Percentiles rank a stretch among this genome's conserved stretches.
Conservation (phyloP, 1,284 basidiomycete genomes). For the Termitomyces sp. region DNA sequence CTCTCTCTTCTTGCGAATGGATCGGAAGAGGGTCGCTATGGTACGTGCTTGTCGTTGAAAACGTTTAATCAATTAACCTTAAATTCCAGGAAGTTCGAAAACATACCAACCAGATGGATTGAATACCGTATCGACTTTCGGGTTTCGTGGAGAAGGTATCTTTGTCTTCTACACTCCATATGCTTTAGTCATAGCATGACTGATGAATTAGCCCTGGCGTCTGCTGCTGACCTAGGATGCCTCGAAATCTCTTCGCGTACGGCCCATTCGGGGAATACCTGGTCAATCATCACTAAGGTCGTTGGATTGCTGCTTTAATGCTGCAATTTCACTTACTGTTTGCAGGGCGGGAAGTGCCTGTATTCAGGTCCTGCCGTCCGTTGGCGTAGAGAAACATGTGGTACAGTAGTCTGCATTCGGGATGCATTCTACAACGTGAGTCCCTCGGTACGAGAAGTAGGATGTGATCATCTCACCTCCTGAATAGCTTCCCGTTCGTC, state of each 20-base stretch:
- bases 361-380: constrained; percentile 69
- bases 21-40: constrained; percentile 54
- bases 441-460: background rate
- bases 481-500: constrained; percentile 72
- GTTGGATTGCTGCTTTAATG: constrained; percentile 10
- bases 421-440: constrained; percentile 79
- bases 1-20: constrained; percentile 51
- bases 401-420: constrained; percentile 76
- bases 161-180: background rate
- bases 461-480: background rate
- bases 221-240: constrained; percentile 69
- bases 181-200: background rate
- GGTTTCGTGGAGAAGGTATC: constrained; percentile 86
- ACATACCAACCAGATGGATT: constrained; percentile 47
- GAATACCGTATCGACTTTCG: constrained; percentile 62
- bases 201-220: constrained; percentile 57
- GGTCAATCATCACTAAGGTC: constrained; percentile 76
- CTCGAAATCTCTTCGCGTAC: constrained; percentile 77
- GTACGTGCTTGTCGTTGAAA: constrained; percentile 35
- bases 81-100: constrained; percentile 64
- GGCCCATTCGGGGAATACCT: constrained; percentile 48
- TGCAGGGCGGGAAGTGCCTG: constrained; percentile 59
- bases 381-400: constrained; percentile 63
- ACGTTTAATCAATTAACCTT: background rate
- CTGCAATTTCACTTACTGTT: constrained; percentile 4